Percentiles rank a stretch among this genome's conserved stretches.
phyloP scores from a whole-genome alignment of 495 filamentous ascomycete genomes.

The Amphirosellinia nigrospora region DNA sequence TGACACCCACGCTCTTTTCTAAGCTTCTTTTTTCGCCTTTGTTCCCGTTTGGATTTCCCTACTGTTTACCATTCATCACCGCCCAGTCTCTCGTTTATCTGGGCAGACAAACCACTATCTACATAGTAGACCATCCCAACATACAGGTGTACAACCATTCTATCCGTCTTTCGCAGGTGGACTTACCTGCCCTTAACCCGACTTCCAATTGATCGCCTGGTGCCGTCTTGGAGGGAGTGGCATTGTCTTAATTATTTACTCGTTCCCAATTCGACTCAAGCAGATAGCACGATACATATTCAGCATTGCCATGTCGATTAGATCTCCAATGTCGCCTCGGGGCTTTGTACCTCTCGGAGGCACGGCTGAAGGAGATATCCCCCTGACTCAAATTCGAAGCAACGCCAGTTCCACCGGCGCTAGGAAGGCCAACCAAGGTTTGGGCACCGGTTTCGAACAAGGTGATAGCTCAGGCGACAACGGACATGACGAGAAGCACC shows the following conservation, averaged over 20 bases:
- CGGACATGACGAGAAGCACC: conserved; percentile 56
- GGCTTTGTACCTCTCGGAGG: conserved; percentile 40
- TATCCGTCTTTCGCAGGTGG: not conserved
- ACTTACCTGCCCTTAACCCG: not conserved
- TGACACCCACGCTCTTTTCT: not conserved
- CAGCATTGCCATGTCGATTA: conserved; percentile 34
- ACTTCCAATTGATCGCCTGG: conserved; percentile 25
- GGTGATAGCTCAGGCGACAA: conserved; percentile 37
- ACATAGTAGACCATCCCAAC: not conserved
- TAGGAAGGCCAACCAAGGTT: conserved; percentile 51
- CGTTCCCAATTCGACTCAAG: not conserved
- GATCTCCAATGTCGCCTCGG: conserved; percentile 34
- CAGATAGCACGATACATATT: not conserved
- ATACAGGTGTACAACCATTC: not conserved
- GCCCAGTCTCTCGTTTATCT: conserved; percentile 25
- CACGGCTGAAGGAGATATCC: conserved; percentile 53
- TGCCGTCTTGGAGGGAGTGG: conserved; percentile 20
- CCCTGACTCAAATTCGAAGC: conserved; percentile 57
- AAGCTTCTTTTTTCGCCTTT: not conserved
- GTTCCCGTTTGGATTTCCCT: not conserved
- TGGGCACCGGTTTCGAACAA: conserved; percentile 38
- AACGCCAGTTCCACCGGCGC: conserved; percentile 57
- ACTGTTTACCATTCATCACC: not conserved
- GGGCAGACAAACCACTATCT: conserved; percentile 8
- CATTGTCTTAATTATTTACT: not conserved